Percentiles rank a stretch among this genome's conserved stretches.
phyloP scores from a whole-genome alignment of 768 basidiomycete genomes.

The Phylloporus sp. region DNA sequence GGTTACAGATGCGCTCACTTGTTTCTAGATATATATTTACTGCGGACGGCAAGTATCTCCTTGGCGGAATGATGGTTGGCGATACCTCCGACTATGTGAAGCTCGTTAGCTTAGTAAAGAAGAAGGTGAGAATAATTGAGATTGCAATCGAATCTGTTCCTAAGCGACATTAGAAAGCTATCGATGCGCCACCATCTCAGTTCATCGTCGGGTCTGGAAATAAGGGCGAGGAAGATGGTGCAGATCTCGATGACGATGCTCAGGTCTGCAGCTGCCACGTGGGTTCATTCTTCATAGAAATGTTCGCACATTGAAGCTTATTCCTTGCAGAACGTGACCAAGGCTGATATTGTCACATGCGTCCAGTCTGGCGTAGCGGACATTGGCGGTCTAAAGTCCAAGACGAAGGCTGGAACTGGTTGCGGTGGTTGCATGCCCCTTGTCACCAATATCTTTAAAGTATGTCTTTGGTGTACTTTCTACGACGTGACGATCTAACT shows the following conservation, averaged over 20 bases:
- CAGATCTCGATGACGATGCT: constrained; percentile 64
- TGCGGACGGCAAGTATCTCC: constrained; percentile 61
- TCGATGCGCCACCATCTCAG: constrained; percentile 59
- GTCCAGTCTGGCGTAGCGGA: constrained; percentile 46
- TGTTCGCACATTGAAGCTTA: not conserved
- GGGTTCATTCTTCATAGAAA: constrained; percentile 7
- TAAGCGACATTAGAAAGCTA: constrained; percentile 43
- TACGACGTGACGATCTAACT: not conserved
- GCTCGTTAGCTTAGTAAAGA: constrained; percentile 64
- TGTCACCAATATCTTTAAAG: constrained; percentile 38
- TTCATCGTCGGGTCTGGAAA: constrained; percentile 56
- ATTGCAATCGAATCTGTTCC: not conserved
- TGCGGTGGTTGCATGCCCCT: constrained; percentile 73
- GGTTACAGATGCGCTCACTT: not conserved
- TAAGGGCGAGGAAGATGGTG: constrained; percentile 52
- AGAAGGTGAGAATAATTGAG: constrained; percentile 38
- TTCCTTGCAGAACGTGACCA: constrained; percentile 51
- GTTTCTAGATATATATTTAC: constrained; percentile 55
- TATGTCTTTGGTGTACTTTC: constrained; percentile 1
- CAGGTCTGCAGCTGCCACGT: constrained; percentile 71
- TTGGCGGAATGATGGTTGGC: constrained; percentile 82
- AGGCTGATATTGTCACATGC: constrained; percentile 49
- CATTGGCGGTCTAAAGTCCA: constrained; percentile 52
- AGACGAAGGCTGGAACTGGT: constrained; percentile 68
- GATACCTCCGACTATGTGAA: constrained; percentile 65